Conservation (phyloP, 2,329 filamentous ascomycete species). For the Plectosphaerella sp. region DNA sequence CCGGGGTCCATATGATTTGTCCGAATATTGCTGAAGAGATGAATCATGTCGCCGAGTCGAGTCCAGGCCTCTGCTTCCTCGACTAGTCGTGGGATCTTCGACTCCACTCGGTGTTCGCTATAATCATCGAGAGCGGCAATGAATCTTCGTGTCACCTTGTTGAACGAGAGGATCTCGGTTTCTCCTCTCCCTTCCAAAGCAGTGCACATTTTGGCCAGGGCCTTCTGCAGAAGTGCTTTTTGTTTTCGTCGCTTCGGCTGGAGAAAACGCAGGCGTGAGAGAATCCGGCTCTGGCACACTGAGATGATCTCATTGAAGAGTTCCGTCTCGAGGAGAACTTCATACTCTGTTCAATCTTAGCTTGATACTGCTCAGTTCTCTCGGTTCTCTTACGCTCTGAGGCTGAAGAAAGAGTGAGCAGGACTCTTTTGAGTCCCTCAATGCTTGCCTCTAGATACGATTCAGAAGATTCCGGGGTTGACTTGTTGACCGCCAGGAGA, state of each 20-base stretch:
- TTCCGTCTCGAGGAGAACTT: slow-evolving; percentile 7
- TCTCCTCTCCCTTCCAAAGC: not conserved
- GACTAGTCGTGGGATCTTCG: slow-evolving; percentile 19
- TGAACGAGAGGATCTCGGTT: slow-evolving; percentile 6
- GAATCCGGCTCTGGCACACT: slow-evolving; percentile 25
- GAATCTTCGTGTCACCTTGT: slow-evolving; percentile 13
- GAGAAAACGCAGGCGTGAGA: slow-evolving; percentile 18
- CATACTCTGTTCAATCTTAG: not conserved
- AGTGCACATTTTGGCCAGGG: not conserved
- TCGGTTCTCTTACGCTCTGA: slow-evolving; percentile 1
- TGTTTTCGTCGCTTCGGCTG: slow-evolving; percentile 7
- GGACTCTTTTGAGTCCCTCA: slow-evolving; percentile 11
- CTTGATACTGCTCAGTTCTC: too few relatives aligned
- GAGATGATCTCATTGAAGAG: slow-evolving; percentile 21
- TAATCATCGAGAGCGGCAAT: slow-evolving; percentile 18
- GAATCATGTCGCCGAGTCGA: slow-evolving; percentile 15
- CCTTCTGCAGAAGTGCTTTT: slow-evolving; percentile 6
- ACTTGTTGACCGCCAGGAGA: slow-evolving; percentile 26
- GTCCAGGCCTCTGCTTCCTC: slow-evolving; percentile 21
- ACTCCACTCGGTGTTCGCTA: slow-evolving; percentile 16
- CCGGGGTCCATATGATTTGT: slow-evolving; percentile 11
- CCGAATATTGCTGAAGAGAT: slow-evolving; percentile 3
- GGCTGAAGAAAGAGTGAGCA: slow-evolving; percentile 8
- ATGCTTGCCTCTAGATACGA: slow-evolving; percentile 12
- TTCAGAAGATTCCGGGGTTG: slow-evolving; percentile 8